Percentiles rank a stretch among this genome's conserved stretches.
Evolutionary conservation across 2,329 filamentous ascomycete genomes (phyloP).

Genomic region (Fusarium coicis): DNA sequence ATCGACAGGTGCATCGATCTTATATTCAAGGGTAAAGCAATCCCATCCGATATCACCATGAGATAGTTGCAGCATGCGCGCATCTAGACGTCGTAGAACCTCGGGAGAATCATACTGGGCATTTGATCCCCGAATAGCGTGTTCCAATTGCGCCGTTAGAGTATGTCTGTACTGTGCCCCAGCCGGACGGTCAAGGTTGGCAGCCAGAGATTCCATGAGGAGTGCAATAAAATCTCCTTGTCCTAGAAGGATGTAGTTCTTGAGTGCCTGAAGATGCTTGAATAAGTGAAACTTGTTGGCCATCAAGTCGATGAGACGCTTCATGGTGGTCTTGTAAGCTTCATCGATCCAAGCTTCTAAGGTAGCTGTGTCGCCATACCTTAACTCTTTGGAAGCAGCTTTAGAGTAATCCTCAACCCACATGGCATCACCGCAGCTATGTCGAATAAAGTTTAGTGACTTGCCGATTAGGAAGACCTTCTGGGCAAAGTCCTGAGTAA

Average conservation of each 20-base stretch:
- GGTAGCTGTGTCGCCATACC: constrained; percentile 91
- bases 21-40: constrained; percentile 98
- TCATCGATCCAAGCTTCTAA: constrained; percentile 95
- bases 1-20: constrained; percentile 95
- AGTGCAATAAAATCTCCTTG: constrained; percentile 98
- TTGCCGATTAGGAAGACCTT: constrained; percentile 98
- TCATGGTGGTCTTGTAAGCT: constrained; percentile 98
- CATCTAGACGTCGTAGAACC: constrained; percentile 89
- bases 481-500: constrained; percentile 91
- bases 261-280: constrained; percentile 89
- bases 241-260: constrained; percentile 92
- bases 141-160: constrained; percentile 95
- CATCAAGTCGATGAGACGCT: constrained; percentile 92
- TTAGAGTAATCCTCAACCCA: constrained; percentile 98
- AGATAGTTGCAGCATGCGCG: constrained; percentile 96
- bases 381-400: constrained; percentile 87
- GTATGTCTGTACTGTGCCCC: constrained; percentile 97
- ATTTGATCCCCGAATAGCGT: constrained; percentile 96
- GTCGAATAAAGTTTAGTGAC: constrained; percentile 96
- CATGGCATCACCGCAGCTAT: constrained; percentile 90
- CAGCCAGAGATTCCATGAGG: constrained; percentile 94
- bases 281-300: constrained; percentile 94
- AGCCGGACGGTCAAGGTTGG: constrained; percentile 94
- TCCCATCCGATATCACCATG: constrained; percentile 99
- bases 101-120: constrained; percentile 95